These are phyloP conservation scores for Geotrichum histeridarum DNA, from an alignment of 1,139 yeast genomes.

Conservation along the genomic window DNA sequence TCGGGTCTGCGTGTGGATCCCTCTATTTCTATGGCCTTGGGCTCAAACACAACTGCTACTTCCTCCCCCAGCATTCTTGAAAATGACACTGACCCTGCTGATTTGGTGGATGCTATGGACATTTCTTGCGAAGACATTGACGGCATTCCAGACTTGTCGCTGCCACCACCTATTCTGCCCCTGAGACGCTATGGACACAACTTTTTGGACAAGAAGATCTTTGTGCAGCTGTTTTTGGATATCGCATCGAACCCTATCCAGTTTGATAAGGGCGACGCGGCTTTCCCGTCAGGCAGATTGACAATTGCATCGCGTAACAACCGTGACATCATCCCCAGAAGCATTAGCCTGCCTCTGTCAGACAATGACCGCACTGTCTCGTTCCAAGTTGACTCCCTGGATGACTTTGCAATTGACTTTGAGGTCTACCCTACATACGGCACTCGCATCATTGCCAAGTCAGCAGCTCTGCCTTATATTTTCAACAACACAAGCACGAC, in stretches of 20 bases:
- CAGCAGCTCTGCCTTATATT: constrained; percentile 63
- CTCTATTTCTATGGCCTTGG: constrained; percentile 21
- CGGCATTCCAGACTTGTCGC: constrained; percentile 78
- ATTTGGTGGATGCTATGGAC: constrained; percentile 30
- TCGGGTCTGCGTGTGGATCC: constrained; percentile 20
- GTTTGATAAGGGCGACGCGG: constrained; percentile 37
- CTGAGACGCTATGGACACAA: constrained; percentile 91
- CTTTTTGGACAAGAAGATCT: constrained; percentile 81
- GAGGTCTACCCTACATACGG: constrained; percentile 95
- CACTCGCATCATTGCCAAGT: constrained; percentile 81
- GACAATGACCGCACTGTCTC: constrained; percentile 70
- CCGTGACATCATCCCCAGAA: constrained; percentile 73
- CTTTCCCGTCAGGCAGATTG: constrained; percentile 49
- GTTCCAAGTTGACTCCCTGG: constrained; percentile 79
- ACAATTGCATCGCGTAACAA: constrained; percentile 61
- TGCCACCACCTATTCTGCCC: constrained; percentile 96
- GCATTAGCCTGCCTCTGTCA: constrained; percentile 69
- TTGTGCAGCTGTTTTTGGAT: constrained; percentile 68
- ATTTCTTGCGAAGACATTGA: constrained; percentile 44
- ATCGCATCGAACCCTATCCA: constrained; percentile 30
- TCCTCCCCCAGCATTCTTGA: constrained; percentile 13
- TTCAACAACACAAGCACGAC: constrained; percentile 37
- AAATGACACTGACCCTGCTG: constrained; percentile 10
- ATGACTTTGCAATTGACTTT: constrained; percentile 75
- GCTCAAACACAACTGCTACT: constrained; percentile 6